These are phyloP conservation scores for Neonectria hederae DNA, from an alignment of 2,329 filamentous ascomycete species.

Conservation along the genomic window DNA sequence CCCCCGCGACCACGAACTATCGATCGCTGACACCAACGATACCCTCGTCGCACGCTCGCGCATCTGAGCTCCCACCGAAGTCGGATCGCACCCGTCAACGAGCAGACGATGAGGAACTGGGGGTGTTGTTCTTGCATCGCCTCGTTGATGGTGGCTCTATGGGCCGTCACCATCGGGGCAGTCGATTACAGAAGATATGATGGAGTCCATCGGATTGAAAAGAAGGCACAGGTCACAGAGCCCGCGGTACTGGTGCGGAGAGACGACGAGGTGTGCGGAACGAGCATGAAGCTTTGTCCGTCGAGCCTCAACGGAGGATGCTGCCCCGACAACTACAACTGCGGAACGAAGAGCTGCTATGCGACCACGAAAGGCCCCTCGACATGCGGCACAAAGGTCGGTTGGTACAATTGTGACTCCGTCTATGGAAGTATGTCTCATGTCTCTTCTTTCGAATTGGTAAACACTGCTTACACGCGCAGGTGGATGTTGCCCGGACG, in stretches of 20 bases:
- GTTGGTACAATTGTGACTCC: slow-evolving; percentile 53
- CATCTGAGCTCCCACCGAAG: slow-evolving; percentile 21
- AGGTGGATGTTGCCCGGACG: slow-evolving; percentile 59
- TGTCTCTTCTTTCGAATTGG: background rate
- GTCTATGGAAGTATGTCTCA: slow-evolving; percentile 46
- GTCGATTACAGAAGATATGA: slow-evolving; percentile 43
- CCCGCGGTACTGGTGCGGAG: slow-evolving; percentile 28
- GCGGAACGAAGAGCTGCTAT: slow-evolving; percentile 58
- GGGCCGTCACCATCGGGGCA: slow-evolving; percentile 33
- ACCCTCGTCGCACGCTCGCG: slow-evolving; percentile 22
- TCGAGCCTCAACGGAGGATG: slow-evolving; percentile 56
- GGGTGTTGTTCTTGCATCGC: slow-evolving; percentile 34
- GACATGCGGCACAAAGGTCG: slow-evolving; percentile 48
- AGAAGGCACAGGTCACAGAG: slow-evolving; percentile 39
- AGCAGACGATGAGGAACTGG: slow-evolving; percentile 33
- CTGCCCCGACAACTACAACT: slow-evolving; percentile 59
- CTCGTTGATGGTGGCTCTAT: slow-evolving; percentile 33
- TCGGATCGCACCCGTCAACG: slow-evolving; percentile 8
- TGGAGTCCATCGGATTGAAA: slow-evolving; percentile 46
- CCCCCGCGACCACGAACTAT: background rate
- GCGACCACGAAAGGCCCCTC: slow-evolving; percentile 56
- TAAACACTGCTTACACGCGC: slow-evolving; percentile 26
- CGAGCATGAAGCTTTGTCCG: slow-evolving; percentile 48
- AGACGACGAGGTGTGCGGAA: slow-evolving; percentile 39
- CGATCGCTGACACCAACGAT: slow-evolving; percentile 13